A percentile compares a stretch with the other conserved stretches of the same genome.
Evolutionary conservation across 2,329 filamentous ascomycete genomes (phyloP).

Genomic region (Ophiosphaerella herpotricha): DNA sequence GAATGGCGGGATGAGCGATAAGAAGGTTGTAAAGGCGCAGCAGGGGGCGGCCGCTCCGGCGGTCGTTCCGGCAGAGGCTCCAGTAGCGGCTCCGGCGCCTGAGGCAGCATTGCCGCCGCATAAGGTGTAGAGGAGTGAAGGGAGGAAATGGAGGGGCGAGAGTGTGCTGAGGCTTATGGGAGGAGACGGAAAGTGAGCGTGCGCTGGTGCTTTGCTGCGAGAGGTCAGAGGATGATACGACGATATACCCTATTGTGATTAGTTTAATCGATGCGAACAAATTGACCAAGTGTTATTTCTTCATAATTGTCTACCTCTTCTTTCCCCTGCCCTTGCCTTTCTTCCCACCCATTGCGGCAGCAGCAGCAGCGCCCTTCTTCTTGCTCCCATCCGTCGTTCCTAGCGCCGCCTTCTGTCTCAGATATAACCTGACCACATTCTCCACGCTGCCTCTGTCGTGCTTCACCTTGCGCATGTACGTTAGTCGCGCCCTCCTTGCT

Average conservation of each 20-base stretch:
- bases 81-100: too few species aligned
- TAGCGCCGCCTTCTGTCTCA: constrained; percentile 44
- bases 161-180: constrained; percentile 4
- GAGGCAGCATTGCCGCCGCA: too few species aligned
- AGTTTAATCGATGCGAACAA: too few species aligned
- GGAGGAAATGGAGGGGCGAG: not conserved
- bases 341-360: constrained; percentile 29
- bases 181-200: too few species aligned
- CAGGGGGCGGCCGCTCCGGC: not conserved
- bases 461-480: constrained; percentile 72
- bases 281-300: not conserved
- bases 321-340: constrained; percentile 38
- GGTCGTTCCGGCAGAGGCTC: too few species aligned
- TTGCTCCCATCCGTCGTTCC: constrained; percentile 34
- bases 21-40: not conserved
- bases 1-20: constrained; percentile 58
- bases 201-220: too few species aligned
- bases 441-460: constrained; percentile 47
- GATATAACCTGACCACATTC: constrained; percentile 43
- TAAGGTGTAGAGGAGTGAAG: not conserved
- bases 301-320: constrained; percentile 28
- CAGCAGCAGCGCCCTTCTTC: constrained; percentile 31
- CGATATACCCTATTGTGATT: not conserved
- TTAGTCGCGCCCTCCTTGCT: constrained; percentile 83
- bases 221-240: not conserved